These are phyloP conservation scores for Marchantia paleacea DNA, from an alignment of 225 moss, liverwort and hornwort species.

Conservation along the genomic window DNA sequence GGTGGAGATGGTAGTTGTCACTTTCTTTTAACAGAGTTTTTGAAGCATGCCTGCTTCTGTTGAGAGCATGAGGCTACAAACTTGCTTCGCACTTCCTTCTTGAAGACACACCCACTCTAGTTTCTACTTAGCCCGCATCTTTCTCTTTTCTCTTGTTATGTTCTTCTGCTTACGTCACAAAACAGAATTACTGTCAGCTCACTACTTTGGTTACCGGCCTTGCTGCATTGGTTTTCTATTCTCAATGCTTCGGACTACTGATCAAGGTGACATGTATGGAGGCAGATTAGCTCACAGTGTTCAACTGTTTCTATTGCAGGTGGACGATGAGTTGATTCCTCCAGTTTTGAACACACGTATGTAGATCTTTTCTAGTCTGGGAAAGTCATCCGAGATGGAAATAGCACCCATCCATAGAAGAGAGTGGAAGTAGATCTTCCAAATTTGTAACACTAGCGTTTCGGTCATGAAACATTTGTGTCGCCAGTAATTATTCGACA, in stretches of 20 bases:
- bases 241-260: neutral
- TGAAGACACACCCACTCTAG: neutral
- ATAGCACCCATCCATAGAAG: too few relatives aligned
- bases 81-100: neutral
- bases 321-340: slow-evolving; percentile 54
- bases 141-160: neutral
- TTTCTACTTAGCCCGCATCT: neutral
- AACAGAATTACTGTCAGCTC: neutral
- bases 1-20: slow-evolving; percentile 40
- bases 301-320: slow-evolving; percentile 26
- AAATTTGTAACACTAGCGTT: too few relatives aligned
- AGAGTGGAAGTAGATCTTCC: too few relatives aligned
- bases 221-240: neutral
- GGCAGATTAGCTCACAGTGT: neutral
- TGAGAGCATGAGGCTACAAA: neutral
- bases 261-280: neutral
- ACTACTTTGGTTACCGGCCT: too few relatives aligned
- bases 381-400: too few relatives aligned
- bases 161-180: neutral
- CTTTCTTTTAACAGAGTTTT: neutral
- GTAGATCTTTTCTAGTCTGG: neutral
- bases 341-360: slow-evolving; percentile 36
- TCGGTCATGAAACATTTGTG: too few relatives aligned
- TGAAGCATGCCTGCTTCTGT: neutral
- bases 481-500: too few relatives aligned